Conservation (phyloP, 257 asterid genomes). For the Solanum chaucha region DNA sequence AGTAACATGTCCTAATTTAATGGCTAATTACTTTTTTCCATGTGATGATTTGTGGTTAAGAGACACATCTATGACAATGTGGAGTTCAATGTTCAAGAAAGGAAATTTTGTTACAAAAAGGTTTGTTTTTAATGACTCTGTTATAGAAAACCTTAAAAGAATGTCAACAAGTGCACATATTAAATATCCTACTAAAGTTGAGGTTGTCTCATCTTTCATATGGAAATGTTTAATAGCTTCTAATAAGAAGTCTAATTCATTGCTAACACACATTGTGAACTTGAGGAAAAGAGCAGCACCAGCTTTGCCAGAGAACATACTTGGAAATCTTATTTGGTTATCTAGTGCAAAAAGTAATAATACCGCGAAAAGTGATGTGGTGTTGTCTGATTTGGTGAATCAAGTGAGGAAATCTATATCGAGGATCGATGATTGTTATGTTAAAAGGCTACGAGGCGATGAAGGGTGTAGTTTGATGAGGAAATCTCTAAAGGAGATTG, state of each 20-base stretch:
- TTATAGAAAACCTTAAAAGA: constrained; percentile 23
- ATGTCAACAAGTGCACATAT: constrained; percentile 3
- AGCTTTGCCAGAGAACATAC: constrained; percentile 18
- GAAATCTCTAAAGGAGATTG: constrained; percentile 33
- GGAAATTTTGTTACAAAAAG: constrained; percentile 49
- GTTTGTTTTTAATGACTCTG: constrained; percentile 34
- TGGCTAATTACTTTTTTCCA: constrained; percentile 44
- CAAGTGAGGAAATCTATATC: constrained; percentile 25
- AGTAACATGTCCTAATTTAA: constrained; percentile 25
- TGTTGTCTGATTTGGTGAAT: constrained; percentile 19
- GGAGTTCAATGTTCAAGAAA: constrained; percentile 51
- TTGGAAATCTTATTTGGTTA: constrained; percentile 66
- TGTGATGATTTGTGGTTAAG: constrained; percentile 30
- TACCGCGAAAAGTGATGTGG: not conserved
- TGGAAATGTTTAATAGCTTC: constrained; percentile 40
- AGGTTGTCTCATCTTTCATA: constrained; percentile 57
- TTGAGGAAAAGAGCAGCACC: constrained; percentile 44
- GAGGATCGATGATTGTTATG: constrained; percentile 23
- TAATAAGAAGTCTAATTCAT: constrained; percentile 17
- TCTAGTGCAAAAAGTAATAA: constrained; percentile 23
- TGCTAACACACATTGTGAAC: constrained; percentile 58
- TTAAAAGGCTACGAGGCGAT: constrained; percentile 30
- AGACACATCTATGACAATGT: constrained; percentile 42
- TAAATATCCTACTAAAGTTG: constrained; percentile 37
- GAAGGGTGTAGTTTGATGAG: constrained; percentile 33